Percentiles rank a stretch among this genome's conserved stretches.
phyloP scores from a whole-genome alignment of 2,329 filamentous ascomycete species.

The Fusarium subglutinans region DNA sequence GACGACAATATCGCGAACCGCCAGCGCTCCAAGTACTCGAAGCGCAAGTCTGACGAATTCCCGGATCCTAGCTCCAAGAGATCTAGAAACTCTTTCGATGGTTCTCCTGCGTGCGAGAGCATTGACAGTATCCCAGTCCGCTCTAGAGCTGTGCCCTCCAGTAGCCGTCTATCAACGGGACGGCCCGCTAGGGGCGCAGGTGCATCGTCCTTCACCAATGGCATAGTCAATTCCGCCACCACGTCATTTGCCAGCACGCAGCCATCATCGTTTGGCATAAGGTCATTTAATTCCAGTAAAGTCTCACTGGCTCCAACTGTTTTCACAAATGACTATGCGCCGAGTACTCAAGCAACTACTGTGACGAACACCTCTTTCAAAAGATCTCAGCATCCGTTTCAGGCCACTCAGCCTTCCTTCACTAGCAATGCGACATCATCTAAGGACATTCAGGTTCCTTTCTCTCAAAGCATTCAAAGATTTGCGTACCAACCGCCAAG shows the following conservation, averaged over 20 bases:
- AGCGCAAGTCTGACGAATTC: constrained; percentile 39
- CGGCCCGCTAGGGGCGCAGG: constrained; percentile 25
- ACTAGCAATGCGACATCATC: neutral
- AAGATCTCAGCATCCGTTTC: neutral
- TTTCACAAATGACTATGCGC: constrained; percentile 42
- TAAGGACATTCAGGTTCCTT: neutral
- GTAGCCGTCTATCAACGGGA: constrained; percentile 10
- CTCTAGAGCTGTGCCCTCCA: constrained; percentile 15
- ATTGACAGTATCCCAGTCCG: constrained; percentile 38
- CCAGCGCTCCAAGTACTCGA: constrained; percentile 21
- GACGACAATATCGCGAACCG: constrained; percentile 18
- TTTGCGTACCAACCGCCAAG: constrained; percentile 11
- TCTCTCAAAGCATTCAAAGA: constrained; percentile 17
- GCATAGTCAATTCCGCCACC: neutral
- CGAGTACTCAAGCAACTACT: constrained; percentile 49
- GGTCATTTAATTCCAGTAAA: constrained; percentile 47
- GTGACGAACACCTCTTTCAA: constrained; percentile 19
- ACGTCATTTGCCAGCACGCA: constrained; percentile 19
- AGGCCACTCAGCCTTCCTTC: neutral
- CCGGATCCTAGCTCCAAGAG: constrained; percentile 26
- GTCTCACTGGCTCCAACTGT: constrained; percentile 45
- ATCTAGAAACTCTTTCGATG: constrained; percentile 23
- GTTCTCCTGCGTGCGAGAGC: neutral
- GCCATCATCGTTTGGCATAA: constrained; percentile 19
- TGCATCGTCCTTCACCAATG: constrained; percentile 21